These are phyloP conservation scores for Arachnomyces sp. DNA, from an alignment of 2,329 filamentous ascomycete genomes.

Conservation along the genomic window DNA sequence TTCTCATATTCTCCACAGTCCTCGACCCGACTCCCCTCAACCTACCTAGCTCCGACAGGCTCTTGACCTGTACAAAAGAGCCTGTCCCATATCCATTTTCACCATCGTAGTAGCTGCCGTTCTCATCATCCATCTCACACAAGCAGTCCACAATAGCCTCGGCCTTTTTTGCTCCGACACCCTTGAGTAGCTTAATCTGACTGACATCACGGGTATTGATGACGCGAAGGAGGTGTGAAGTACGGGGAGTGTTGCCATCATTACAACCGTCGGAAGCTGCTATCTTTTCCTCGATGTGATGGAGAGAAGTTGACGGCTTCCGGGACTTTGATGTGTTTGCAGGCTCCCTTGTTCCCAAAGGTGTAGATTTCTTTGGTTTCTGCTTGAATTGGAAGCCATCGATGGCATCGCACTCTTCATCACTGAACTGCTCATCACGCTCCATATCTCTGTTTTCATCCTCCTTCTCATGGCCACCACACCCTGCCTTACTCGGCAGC, in stretches of 20 bases:
- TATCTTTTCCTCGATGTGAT: background rate
- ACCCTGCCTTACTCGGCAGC: constrained; percentile 17
- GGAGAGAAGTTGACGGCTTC: background rate
- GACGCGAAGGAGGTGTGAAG: constrained; percentile 36
- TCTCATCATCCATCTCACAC: constrained; percentile 33
- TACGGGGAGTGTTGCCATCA: constrained; percentile 32
- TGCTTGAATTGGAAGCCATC: constrained; percentile 17
- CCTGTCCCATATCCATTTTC: constrained; percentile 7
- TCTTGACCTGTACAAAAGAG: constrained; percentile 21
- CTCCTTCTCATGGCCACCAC: constrained; percentile 24
- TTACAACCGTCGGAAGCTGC: constrained; percentile 13
- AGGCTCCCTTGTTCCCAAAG: constrained; percentile 12
- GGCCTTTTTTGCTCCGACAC: constrained; percentile 41
- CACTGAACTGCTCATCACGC: constrained; percentile 20
- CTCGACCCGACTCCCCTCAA: constrained; percentile 39
- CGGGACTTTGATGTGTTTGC: constrained; percentile 1
- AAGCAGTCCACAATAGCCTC: constrained; percentile 42
- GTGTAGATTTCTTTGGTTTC: constrained; percentile 23
- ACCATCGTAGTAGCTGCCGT: constrained; percentile 9
- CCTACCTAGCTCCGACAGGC: constrained; percentile 33
- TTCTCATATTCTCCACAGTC: constrained; percentile 42
- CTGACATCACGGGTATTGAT: constrained; percentile 40
- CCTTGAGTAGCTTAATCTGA: constrained; percentile 40
- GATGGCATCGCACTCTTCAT: constrained; percentile 22
- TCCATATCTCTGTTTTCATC: constrained; percentile 24